phyloP scores from a whole-genome alignment of 2,329 filamentous ascomycete genomes.

The Talaromyces sp. region DNA sequence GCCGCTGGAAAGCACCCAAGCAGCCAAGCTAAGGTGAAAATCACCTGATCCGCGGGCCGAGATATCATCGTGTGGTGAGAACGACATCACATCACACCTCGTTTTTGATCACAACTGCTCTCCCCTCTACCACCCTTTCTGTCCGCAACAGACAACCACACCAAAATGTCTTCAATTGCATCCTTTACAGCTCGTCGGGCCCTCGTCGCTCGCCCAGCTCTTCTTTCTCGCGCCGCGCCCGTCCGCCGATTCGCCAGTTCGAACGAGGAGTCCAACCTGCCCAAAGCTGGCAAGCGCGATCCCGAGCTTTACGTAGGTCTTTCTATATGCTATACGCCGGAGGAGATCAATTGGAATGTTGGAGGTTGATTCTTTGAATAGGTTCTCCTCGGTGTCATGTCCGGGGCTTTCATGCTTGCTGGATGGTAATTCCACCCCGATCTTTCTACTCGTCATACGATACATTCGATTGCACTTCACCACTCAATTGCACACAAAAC shows the following conservation, averaged over 20 bases:
- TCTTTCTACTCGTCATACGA: conserved; percentile 30
- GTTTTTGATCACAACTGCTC: background rate
- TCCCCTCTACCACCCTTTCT: conserved; percentile 3
- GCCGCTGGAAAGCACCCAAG: background rate
- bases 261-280: conserved; percentile 51
- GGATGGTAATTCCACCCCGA: conserved; percentile 56
- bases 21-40: conserved; percentile 2
- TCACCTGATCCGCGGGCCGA: conserved; percentile 20
- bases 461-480: background rate
- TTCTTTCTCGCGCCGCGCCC: conserved; percentile 40
- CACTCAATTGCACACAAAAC: background rate
- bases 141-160: background rate
- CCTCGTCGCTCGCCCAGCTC: conserved; percentile 36
- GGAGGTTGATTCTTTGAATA: conserved; percentile 37
- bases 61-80: conserved; percentile 18
- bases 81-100: conserved; percentile 9
- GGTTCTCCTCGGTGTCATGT: conserved; percentile 91
- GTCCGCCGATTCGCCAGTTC: conserved; percentile 37
- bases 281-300: conserved; percentile 64
- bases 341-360: background rate
- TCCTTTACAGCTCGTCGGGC: conserved; percentile 41
- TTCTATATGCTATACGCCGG: background rate
- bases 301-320: conserved; percentile 68
- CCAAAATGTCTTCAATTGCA: conserved; percentile 41
- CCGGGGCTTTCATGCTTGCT: conserved; percentile 77